Evolutionary conservation across 2,329 filamentous ascomycete genomes (phyloP), one percentile per base, ranked within the genome.

Genomic region (Venturia effusa): DNA sequence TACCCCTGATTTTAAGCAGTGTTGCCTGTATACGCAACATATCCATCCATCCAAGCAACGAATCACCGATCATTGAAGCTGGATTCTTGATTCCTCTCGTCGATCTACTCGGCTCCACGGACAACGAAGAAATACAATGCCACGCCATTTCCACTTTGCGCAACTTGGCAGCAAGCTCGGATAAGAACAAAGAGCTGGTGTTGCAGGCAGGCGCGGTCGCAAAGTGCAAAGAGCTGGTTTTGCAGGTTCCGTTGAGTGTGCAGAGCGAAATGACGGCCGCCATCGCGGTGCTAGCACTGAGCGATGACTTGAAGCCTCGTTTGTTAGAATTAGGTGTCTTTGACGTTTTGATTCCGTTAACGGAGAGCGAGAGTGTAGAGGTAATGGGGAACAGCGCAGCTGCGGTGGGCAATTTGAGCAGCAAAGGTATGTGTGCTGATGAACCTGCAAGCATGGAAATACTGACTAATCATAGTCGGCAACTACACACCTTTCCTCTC

Each of bases 181-280:
- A 99, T 74, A 87, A 91, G 67, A 99, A 99, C 83, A 99, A 99
- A 79, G 90, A 95, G 65, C 83, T 99, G n/a, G 94, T 99, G 0
- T 80, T 99, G 60, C 92, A 97, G 76, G 94, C 94, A 40, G 94
- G 94, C 30, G 94, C 94, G 1, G 94, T 99, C 45, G 92, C 97
- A 74, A 97, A 97, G 75, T 99, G 94, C 85, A 97, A 97, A 77
- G 91, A 97, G 73, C 82, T 99, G 62, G 92, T 99, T 30, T 81
- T 99, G 22, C 88, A 95, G 64, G 94, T 97, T 2, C 92, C 94
- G 0, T 83, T 97, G 60, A 93, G 90, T 45, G 94, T 99, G 2
- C 94, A 99, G 74, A 97, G 92, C 1, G 94, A 99, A 76, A 99
- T 99, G 94, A 99, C 94, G 4, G 94, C 94, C n/a, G 94, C 94